Base-by-base conservation (phyloP, 768 basidiomycete genomes). In the Auricularia heimuer region DNA sequence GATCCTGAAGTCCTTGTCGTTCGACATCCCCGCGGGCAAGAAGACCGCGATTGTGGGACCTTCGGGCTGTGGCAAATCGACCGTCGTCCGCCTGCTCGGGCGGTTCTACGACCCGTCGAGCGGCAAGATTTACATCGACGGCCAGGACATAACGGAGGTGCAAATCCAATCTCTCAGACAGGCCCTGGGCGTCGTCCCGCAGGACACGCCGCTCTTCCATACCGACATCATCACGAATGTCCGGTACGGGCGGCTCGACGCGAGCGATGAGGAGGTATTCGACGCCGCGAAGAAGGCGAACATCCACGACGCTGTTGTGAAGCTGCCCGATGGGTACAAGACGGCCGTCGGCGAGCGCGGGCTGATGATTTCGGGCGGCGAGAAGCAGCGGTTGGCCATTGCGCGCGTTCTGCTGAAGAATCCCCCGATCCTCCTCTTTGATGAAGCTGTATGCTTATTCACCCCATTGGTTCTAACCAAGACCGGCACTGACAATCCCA, bases 131-230 rank as follows among this genome's bases (percentile, higher is more conserved):
- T 77, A 83, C 63, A 83, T 94, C 64, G 94, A 98, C 74, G 91
- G 85, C 6, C 96, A 99, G 76, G 87, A 94, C 72, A 84, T 98
- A 67, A 78, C 82, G 56, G 79, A 84, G 1, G 77, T 97, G 3
- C 83, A 88, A 69, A 74, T 96, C 44, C 81, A 83, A 29, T 88
- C 85, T 42, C 77, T 98, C 0, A 83, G 97, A 18, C 77, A 77
- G 56, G 76, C 81, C 3, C 88, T 99, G 36, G 97, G 96, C 2
- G 93, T 98, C 18, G 97, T 99, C 1, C 97, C 97, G 1, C 96
- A 99, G 74, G 97, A 99, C 70, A 99, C 96, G 16, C 96, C 97
- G 1, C 79, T 99, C 3, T 98, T 99, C 82, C 95, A 99, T 74
- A 87, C 92, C 4, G 88, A 98, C 72, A 88, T 98, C 58, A 79